Percentiles rank a stretch among this genome's conserved stretches.
phyloP scores from a whole-genome alignment of 164 flowering plant species.

The Vitis riparia region DNA sequence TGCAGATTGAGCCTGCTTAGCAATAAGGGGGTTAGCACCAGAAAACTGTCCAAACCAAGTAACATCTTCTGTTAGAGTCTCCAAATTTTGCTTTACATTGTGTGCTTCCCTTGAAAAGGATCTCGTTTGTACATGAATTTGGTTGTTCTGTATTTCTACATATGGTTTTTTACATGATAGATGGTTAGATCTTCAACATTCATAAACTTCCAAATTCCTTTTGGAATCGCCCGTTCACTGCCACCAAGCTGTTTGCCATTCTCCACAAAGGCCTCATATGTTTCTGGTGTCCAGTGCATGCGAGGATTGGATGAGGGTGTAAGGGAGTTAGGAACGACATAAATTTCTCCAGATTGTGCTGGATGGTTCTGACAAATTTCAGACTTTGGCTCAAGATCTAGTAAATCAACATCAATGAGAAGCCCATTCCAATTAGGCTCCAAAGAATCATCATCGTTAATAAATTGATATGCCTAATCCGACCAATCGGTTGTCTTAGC shows the following conservation, averaged over 20 bases:
- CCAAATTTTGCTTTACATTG: constrained; percentile 10
- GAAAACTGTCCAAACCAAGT: constrained; percentile 19
- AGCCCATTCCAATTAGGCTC: constrained; percentile 41
- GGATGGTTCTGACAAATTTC: constrained; percentile 22
- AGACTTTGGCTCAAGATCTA: constrained; percentile 30
- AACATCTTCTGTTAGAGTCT: constrained; percentile 17
- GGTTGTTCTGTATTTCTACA: constrained; percentile 77
- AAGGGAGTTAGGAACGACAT: constrained; percentile 15
- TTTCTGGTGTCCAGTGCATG: constrained; percentile 80
- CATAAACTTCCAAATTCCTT: constrained; percentile 71
- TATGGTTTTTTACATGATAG: constrained; percentile 82
- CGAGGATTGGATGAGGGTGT: constrained; percentile 36
- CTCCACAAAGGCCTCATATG: constrained; percentile 71
- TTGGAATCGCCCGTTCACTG: constrained; percentile 79
- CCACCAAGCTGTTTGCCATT: constrained; percentile 72
- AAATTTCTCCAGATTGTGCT: constrained; percentile 15
- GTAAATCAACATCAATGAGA: constrained; percentile 25
- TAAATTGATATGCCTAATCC: constrained; percentile 42
- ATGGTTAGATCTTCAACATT: constrained; percentile 70
- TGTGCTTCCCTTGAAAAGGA: too few relatives aligned
- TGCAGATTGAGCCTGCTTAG: constrained; percentile 20
- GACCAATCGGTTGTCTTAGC: constrained; percentile 30
- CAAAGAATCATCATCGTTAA: constrained; percentile 31
- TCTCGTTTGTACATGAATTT: constrained; percentile 23
- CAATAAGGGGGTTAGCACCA: constrained; percentile 14